These are phyloP conservation scores for Kwoniella europaea DNA, from an alignment of 768 basidiomycete genomes.

Conservation along the genomic window DNA sequence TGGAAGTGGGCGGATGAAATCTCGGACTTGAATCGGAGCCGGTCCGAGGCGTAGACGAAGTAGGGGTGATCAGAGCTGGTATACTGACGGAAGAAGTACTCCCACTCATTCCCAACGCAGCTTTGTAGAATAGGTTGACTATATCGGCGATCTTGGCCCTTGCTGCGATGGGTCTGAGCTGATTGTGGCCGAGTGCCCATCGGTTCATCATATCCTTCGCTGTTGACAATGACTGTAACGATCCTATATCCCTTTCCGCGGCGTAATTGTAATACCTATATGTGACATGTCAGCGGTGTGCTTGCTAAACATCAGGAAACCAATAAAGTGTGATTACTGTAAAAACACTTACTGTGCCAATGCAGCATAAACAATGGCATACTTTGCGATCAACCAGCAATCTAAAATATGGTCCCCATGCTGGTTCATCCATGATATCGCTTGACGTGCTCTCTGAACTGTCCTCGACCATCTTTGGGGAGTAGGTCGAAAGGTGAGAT, in stretches of 20 bases:
- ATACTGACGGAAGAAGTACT: not conserved
- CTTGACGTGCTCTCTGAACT: constrained; percentile 14
- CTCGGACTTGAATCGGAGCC: no score
- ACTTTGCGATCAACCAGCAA: constrained; percentile 25
- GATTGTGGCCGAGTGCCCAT: constrained; percentile 22
- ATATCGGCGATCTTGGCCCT: constrained; percentile 26
- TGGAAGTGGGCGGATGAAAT: no score
- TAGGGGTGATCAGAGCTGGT: not conserved
- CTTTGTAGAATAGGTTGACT: constrained; percentile 23
- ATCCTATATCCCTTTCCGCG: constrained; percentile 18
- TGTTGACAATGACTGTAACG: constrained; percentile 5
- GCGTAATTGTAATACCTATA: constrained; percentile 22
- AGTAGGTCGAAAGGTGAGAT: constrained; percentile 20
- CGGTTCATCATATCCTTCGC: constrained; percentile 27
- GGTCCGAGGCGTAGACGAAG: not conserved
- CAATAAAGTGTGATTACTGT: not conserved
- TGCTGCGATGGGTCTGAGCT: constrained; percentile 16
- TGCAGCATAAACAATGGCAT: constrained; percentile 22
- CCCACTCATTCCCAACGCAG: constrained; percentile 8
- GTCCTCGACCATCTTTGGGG: constrained; percentile 10
- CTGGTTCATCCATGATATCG: constrained; percentile 17
- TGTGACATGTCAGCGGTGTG: not conserved
- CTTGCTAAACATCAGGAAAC: no score
- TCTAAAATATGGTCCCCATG: constrained; percentile 18
- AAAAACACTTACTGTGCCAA: constrained; percentile 18